Evolutionary conservation across 306 rosid genomes (phyloP).

Genomic region (Pyrus betulifolia): DNA sequence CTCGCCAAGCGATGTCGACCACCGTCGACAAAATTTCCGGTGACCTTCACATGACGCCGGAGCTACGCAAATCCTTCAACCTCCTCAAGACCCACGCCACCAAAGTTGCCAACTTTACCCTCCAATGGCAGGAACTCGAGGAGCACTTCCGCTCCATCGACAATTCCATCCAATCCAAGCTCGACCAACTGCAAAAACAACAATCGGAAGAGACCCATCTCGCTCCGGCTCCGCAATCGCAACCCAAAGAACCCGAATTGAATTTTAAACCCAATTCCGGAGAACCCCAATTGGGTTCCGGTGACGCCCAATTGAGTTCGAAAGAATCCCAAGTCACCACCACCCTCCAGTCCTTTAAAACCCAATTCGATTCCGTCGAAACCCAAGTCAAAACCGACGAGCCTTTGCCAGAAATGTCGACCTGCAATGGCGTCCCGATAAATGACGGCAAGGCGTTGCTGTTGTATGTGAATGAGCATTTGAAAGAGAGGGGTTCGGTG

Average conservation of each 20-base stretch:
- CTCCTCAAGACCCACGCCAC: constrained; percentile 36
- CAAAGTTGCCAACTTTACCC: constrained; percentile 34
- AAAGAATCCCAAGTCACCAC: neutral
- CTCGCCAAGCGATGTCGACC: constrained; percentile 1
- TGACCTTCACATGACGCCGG: neutral
- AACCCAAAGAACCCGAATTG: neutral
- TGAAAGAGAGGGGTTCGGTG: constrained; percentile 13
- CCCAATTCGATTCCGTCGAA: neutral
- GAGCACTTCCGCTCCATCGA: constrained; percentile 27
- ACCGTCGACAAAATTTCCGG: constrained; percentile 2
- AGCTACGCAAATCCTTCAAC: constrained; percentile 28
- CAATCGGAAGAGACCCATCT: neutral
- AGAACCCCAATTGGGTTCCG: neutral
- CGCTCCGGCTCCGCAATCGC: neutral
- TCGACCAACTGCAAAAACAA: neutral
- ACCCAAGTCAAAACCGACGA: neutral
- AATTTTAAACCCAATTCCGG: neutral
- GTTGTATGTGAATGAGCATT: constrained; percentile 6
- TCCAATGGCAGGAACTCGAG: constrained; percentile 40
- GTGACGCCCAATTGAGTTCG: neutral
- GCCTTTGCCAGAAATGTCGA: neutral
- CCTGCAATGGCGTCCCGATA: constrained; percentile 12
- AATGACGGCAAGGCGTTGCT: constrained; percentile 20
- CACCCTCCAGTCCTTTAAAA: neutral
- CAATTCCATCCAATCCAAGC: constrained; percentile 14